Percentiles rank a stretch among this genome's conserved stretches.
Evolutionary conservation across 1,284 basidiomycete genomes (phyloP).

Genomic region (Phenoliferia sp.): DNA sequence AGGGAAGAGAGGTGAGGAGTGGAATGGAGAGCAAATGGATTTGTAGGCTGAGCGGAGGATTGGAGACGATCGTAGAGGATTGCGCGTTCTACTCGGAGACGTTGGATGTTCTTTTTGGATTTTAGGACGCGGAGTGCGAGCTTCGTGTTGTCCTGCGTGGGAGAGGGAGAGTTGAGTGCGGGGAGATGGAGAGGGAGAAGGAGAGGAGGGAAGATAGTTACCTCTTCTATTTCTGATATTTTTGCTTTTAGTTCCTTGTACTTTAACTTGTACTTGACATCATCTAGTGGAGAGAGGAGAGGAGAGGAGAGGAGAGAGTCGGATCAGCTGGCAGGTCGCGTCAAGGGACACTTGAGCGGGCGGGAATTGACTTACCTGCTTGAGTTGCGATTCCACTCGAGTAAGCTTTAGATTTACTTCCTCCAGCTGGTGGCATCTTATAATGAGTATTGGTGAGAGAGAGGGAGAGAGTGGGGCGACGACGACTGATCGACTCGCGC

Average conservation of each 20-base stretch:
- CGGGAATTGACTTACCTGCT: conserved; percentile 16
- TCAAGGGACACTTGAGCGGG: neutral
- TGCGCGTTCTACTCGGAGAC: conserved; percentile 84
- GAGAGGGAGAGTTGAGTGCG: conserved; percentile 31
- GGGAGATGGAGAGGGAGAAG: neutral
- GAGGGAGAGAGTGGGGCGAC: too few species aligned
- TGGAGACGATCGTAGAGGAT: conserved; percentile 32
- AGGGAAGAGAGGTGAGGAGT: conserved; percentile 19
- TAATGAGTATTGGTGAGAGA: too few species aligned
- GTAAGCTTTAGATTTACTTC: conserved; percentile 9
- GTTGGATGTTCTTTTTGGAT: conserved; percentile 77
- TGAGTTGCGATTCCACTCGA: conserved; percentile 15
- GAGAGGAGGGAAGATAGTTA: conserved; percentile 44
- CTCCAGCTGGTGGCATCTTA: neutral
- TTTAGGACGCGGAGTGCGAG: conserved; percentile 67
- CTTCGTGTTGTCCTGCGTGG: conserved; percentile 42
- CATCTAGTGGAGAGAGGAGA: conserved; percentile 51
- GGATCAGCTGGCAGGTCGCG: neutral
- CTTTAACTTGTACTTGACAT: conserved; percentile 80
- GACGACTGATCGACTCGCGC: too few species aligned
- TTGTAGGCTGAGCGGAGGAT: conserved; percentile 20
- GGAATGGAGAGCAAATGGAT: conserved; percentile 29
- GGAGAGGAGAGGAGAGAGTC: neutral
- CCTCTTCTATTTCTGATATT: conserved; percentile 78
- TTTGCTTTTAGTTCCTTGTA: conserved; percentile 86